Evolutionary conservation across 768 basidiomycete genomes (phyloP).

Genomic region (Russula sp.): DNA sequence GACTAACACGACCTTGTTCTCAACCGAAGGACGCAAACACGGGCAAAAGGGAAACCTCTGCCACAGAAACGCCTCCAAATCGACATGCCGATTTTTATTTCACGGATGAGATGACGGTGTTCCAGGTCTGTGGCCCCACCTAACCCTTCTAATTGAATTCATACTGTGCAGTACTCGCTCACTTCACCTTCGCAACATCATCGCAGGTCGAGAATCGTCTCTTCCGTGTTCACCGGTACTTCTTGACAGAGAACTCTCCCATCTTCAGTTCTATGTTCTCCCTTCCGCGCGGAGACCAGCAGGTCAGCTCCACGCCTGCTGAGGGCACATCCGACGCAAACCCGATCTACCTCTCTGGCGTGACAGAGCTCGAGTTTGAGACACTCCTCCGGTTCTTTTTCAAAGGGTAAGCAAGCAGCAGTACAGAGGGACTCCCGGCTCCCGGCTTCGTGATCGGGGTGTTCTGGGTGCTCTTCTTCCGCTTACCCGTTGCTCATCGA

Average conservation of each 20-base stretch:
- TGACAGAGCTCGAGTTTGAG: slow-evolving; percentile 25
- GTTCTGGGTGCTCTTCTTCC: too few relatives aligned
- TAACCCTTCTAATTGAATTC: background rate
- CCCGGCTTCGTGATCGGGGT: too few relatives aligned
- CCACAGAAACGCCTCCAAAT: background rate
- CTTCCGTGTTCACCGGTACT: slow-evolving; percentile 27
- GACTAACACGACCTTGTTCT: background rate
- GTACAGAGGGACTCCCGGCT: background rate
- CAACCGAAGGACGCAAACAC: slow-evolving; percentile 9
- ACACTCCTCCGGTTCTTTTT: slow-evolving; percentile 24
- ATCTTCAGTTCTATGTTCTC: slow-evolving; percentile 21
- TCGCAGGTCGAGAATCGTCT: slow-evolving; percentile 21
- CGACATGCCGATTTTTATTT: slow-evolving; percentile 27
- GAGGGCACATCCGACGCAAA: slow-evolving; percentile 20
- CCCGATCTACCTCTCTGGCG: slow-evolving; percentile 20
- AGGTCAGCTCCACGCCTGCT: background rate
- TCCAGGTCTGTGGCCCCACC: slow-evolving; percentile 17
- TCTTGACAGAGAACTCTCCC: slow-evolving; percentile 23
- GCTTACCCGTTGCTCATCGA: too few relatives aligned
- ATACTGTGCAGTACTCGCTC: background rate
- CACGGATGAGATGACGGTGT: slow-evolving; percentile 25
- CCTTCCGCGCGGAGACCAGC: background rate
- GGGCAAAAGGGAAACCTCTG: background rate
- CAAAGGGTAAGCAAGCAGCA: slow-evolving; percentile 6
- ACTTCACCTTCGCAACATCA: background rate